Evolutionary conservation across 108 stramenopile species (phyloP), one percentile per base, ranked within the genome.

Genomic region (Nitzschia palea): DNA sequence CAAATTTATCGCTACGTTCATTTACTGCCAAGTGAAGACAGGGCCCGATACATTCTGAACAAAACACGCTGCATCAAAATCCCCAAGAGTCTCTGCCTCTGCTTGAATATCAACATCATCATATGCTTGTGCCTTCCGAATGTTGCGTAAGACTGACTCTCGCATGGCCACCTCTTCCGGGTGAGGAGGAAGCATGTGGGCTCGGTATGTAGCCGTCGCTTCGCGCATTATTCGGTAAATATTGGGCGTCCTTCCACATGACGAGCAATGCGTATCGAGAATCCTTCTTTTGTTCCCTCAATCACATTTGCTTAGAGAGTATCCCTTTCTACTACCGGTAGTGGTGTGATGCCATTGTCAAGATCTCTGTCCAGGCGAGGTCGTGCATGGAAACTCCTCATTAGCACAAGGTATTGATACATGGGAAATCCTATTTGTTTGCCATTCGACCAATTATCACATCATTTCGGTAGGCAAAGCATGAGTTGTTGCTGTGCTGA

Each of bases 51-150:
- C 67, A 26, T 91, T 86, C 45, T 93, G 94, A 44, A 83, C 69
- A 37, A 95, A 78, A 20, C 97, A 63, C 55, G n/a, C n/a, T n/a
- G 91, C 86, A 28, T 96, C 87, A 68, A 97, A 97, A 3, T 95
- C 93, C 33, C 97, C 97, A 60, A 95, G 96, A 28, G 74, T 68
- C 65, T 96, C 94, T n/a, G n/a, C n/a, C n/a, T n/a, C n/a, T 5
- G 73, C 55, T 15, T 86, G 87, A 17, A 80, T 57, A 37, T 90
- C 52, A 9, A 98, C 78, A 51, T 94, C 90, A 35, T 91, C 86
- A 40, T 90, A 82, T 8, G 65, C 55, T 25, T 92, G 47, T 34
- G 76, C 70, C 17, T 90, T 73, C 48, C 86, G 68, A 56, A 76
- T 65, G 23, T 76, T 70, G 28, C 95, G 68, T 10, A 93, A 52